Evolutionary conservation across 2,329 filamentous ascomycete genomes (phyloP), one percentile per base, ranked within the genome.

Genomic region (Cladosporium sp.): DNA sequence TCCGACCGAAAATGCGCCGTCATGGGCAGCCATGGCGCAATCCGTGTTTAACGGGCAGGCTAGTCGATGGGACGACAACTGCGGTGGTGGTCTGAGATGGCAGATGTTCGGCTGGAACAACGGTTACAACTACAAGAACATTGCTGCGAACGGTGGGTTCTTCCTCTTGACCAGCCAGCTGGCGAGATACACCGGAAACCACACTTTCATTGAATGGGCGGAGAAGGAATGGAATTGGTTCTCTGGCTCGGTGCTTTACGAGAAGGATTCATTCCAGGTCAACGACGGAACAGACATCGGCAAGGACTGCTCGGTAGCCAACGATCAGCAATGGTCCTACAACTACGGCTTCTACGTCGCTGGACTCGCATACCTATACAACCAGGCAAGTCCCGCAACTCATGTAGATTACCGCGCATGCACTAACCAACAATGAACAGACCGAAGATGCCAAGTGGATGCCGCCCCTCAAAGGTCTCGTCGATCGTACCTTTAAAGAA

Each of bases 131-230:
- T 74, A 77, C 63, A 66, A 66, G 56, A 77, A 77, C 62, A 70
- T 72, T 41, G 77, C 79, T 49, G 75, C 76, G 6, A 78, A 79
- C 54, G 76, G 74, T 16, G 72, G 74, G 35, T 74, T 77, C 59
- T 78, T 79, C 63, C 72, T 77, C 51, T 61, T 79, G 11, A 73
- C 72, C 7, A 68, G 75, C 8, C 62, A 70, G 19, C 63, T 72
- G 8, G 68, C 60, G 4, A 61, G 65, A 16, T 73, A 73, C 57
- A 73, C 70, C 9, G 67, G 64, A 14, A 72, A 73, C 53, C 43
- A 64, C 54, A 85, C 80, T 0, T 88, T 87, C 58, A 54, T 74
- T 71, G 78, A 88, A 60, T 89, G 85, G 85, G 79, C 79, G 1
- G 69, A 72, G 48, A 67, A 63, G 52, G 55, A 59, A 35, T 72